phyloP scores from a whole-genome alignment of 306 rosid species.

The Vigna reflexopilosa region DNA sequence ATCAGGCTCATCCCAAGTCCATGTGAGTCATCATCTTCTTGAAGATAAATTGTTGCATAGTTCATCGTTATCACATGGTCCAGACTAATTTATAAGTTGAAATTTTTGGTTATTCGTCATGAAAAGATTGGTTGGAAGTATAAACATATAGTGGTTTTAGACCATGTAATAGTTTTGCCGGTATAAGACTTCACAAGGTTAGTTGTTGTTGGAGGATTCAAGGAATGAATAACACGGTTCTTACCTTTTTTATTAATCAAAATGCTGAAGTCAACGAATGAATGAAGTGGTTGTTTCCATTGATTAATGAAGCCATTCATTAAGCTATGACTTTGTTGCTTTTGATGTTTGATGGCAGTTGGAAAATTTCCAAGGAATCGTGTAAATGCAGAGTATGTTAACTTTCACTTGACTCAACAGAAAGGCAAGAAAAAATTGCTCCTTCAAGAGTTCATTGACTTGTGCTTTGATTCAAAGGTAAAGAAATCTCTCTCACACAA shows the following conservation, averaged over 20 bases:
- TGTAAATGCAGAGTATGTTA: conserved; percentile 40
- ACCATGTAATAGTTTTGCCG: no score
- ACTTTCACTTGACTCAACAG: conserved; percentile 38
- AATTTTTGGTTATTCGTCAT: no score
- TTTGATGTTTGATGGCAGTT: conserved; percentile 39
- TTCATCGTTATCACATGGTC: neutral
- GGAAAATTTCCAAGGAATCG: conserved; percentile 54
- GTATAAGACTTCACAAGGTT: no score
- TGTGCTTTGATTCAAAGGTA: conserved; percentile 55
- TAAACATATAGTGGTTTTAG: no score
- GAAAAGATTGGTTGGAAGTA: no score
- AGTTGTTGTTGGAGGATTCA: no score
- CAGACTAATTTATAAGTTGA: no score
- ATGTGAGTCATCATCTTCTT: conserved; percentile 28
- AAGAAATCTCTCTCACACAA: neutral
- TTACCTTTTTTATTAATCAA: neutral
- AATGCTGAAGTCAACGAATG: neutral
- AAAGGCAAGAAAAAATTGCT: conserved; percentile 45
- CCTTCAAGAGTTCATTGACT: conserved; percentile 48
- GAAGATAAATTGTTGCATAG: neutral
- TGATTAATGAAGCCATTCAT: neutral
- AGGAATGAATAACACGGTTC: neutral
- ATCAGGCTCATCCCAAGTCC: conserved; percentile 67
- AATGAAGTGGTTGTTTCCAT: conserved; percentile 18
- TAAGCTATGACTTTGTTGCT: conserved; percentile 13